These are phyloP conservation scores for Dryadomyces sulphureus DNA, from an alignment of 2,329 filamentous ascomycete species.

Conservation along the genomic window DNA sequence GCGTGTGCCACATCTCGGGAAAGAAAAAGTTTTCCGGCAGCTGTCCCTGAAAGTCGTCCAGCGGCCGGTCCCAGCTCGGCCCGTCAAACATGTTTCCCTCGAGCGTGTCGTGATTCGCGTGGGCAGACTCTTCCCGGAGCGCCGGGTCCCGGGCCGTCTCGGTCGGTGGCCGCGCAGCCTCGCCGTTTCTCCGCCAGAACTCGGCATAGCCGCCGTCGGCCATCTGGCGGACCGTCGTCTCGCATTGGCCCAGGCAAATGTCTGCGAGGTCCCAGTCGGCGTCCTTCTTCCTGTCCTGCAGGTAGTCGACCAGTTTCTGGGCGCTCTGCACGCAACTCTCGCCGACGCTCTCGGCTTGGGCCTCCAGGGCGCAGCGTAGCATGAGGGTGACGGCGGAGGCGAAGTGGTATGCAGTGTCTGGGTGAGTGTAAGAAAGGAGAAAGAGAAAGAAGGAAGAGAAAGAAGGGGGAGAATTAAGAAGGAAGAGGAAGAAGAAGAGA, in stretches of 20 bases:
- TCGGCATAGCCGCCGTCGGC: slow-evolving; percentile 1
- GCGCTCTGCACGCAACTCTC: not conserved
- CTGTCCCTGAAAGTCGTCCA: slow-evolving; percentile 2
- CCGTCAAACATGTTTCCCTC: not conserved
- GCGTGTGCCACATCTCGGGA: slow-evolving; percentile 2
- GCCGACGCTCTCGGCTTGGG: not conserved
- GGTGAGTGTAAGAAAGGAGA: too few relatives aligned
- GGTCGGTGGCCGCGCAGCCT: not conserved
- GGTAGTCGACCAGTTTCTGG: not conserved
- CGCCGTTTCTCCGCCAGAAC: not conserved
- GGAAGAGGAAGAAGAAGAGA: not conserved
- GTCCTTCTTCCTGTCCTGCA: not conserved
- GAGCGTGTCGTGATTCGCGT: not conserved
- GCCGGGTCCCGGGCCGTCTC: not conserved
- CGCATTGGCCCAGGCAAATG: slow-evolving; percentile 4
- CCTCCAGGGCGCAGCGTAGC: slow-evolving; percentile 3
- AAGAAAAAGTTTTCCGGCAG: slow-evolving; percentile 4
- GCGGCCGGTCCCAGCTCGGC: not conserved
- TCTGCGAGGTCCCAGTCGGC: slow-evolving; percentile 3
- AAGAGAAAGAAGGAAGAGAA: not conserved
- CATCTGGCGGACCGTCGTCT: slow-evolving; percentile 2
- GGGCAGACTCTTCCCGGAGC: not conserved
- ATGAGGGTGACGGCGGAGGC: slow-evolving; percentile 2
- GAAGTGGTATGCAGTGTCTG: slow-evolving; percentile 3
- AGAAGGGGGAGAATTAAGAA: too few relatives aligned